phyloP scores from a whole-genome alignment of 345 rosid species.

The Eucalyptus erythrocorys region DNA sequence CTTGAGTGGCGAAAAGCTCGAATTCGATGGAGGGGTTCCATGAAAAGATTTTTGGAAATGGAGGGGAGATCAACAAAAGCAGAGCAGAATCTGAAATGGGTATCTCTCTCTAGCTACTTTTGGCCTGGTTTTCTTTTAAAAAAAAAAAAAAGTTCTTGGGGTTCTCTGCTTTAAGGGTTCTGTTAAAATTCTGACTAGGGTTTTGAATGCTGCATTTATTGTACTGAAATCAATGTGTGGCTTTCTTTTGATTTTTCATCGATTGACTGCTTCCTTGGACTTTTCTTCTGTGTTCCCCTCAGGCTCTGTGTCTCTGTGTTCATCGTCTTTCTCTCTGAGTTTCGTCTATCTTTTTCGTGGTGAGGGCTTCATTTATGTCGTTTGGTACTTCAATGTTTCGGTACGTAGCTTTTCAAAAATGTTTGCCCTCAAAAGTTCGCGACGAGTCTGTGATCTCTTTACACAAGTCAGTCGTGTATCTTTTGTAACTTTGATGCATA shows the following conservation, averaged over 20 bases:
- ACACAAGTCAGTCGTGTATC: neutral
- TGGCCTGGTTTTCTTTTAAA: constrained; percentile 3
- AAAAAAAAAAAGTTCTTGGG: neutral
- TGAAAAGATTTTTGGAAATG: constrained; percentile 18
- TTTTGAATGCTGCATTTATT: constrained; percentile 16
- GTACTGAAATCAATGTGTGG: constrained; percentile 50
- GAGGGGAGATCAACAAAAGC: neutral
- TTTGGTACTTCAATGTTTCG: constrained; percentile 9
- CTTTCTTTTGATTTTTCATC: constrained; percentile 5
- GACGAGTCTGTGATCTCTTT: neutral
- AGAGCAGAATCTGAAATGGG: constrained; percentile 70
- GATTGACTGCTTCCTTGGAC: constrained; percentile 45
- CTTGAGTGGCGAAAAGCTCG: constrained; percentile 13
- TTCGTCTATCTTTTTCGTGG: constrained; percentile 4
- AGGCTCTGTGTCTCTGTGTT: constrained; percentile 10
- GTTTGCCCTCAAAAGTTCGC: neutral
- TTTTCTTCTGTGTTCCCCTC: neutral
- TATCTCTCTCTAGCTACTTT: constrained; percentile 58
- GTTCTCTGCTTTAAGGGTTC: constrained; percentile 5
- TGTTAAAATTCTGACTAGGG: constrained; percentile 59
- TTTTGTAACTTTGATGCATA: neutral
- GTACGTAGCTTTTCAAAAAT: neutral
- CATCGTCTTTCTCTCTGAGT: constrained; percentile 3
- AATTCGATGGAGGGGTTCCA: constrained; percentile 26
- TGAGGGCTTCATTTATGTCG: constrained; percentile 1